These are phyloP conservation scores for Colletotrichum phormii DNA, from an alignment of 2,329 filamentous ascomycete genomes.

Conservation along the genomic window DNA sequence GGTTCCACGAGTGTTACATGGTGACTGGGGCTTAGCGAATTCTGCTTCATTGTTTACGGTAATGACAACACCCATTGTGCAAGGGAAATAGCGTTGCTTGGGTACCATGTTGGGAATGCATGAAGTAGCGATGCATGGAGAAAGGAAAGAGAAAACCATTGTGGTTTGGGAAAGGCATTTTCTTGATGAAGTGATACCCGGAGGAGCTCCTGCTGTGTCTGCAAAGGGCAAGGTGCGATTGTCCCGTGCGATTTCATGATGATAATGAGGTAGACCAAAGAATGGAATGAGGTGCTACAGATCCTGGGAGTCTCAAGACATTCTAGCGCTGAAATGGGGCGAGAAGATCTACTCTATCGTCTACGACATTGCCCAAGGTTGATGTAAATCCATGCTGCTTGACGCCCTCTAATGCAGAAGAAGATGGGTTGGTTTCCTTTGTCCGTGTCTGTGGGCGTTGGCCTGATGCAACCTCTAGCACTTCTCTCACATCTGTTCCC, in stretches of 20 bases:
- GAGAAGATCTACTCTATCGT: neutral
- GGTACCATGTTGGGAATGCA: too few species aligned
- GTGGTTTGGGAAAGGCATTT: too few species aligned
- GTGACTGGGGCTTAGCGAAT: neutral
- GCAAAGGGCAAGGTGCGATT: neutral
- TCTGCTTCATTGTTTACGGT: neutral
- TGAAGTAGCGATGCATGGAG: too few species aligned
- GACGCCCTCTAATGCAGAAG: neutral
- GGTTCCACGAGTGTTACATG: neutral
- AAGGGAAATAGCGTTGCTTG: too few species aligned
- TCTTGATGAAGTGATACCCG: too few species aligned
- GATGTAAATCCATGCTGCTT: neutral
- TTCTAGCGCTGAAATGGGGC: neutral
- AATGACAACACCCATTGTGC: too few species aligned
- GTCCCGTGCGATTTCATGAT: neutral
- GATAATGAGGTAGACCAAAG: neutral
- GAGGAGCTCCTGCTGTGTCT: too few species aligned
- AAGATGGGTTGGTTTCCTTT: neutral
- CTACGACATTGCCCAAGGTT: neutral
- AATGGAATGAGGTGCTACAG: neutral
- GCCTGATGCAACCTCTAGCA: neutral
- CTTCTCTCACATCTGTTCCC: neutral
- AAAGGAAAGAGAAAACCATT: too few species aligned
- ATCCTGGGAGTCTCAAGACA: neutral
- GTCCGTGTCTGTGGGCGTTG: neutral